Percentiles rank a stretch among this genome's conserved stretches.
These are phyloP conservation scores for Zygotorulaspora mrakii DNA, from an alignment of 1,139 yeast species.

Conservation along the genomic window DNA sequence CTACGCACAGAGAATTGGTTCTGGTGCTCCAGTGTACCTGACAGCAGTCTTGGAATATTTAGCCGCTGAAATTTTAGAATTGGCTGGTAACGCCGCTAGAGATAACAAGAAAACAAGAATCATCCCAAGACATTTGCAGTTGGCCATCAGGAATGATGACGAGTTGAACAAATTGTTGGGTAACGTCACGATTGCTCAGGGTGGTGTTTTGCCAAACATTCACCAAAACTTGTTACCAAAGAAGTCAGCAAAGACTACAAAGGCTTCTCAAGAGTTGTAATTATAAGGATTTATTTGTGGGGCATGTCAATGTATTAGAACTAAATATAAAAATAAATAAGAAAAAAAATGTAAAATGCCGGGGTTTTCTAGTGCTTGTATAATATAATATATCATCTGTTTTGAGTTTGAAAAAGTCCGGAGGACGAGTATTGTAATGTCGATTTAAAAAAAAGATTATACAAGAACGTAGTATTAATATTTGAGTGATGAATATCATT, in stretches of 20 bases:
- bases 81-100: slow-evolving; percentile 99
- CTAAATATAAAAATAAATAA: not conserved
- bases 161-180: slow-evolving; percentile 92
- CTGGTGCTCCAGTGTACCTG: slow-evolving; percentile 95
- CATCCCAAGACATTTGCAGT: slow-evolving; percentile 96
- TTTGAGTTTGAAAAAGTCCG: not conserved
- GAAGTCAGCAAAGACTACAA: slow-evolving; percentile 74
- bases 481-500: slow-evolving; percentile 2
- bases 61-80: slow-evolving; percentile 95
- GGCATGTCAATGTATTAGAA: not conserved
- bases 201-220: slow-evolving; percentile 97
- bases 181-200: slow-evolving; percentile 92
- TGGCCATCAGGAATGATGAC: slow-evolving; percentile 98
- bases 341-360: not conserved
- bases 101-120: slow-evolving; percentile 98
- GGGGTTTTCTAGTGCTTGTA: slow-evolving; percentile 2
- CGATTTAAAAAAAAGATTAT: too few relatives aligned
- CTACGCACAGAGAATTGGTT: slow-evolving; percentile 99
- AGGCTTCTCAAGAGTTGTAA: slow-evolving; percentile 86
- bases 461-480: not conserved
- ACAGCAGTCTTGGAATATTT: slow-evolving; percentile 95
- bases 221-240: slow-evolving; percentile 94
- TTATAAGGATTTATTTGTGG: slow-evolving; percentile 44
- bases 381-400: not conserved
- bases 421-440: not conserved